Conservation (phyloP, 805 yeast genomes). For the Saitoella complicata region DNA sequence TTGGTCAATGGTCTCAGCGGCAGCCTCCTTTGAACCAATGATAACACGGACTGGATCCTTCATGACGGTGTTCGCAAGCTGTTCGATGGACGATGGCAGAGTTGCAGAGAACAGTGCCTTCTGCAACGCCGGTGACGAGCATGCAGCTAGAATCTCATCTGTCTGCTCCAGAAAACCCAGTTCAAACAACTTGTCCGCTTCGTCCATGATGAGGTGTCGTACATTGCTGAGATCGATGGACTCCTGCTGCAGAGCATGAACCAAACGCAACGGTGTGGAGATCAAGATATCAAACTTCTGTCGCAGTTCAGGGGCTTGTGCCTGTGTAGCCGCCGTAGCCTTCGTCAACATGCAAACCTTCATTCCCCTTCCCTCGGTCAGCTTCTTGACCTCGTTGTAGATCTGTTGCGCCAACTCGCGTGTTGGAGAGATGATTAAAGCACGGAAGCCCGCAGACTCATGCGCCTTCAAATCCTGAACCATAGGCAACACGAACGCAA, state of each 20-base stretch:
- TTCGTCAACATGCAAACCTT: slow-evolving; percentile 53
- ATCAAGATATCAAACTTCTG: slow-evolving; percentile 60
- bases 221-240: slow-evolving; percentile 43
- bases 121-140: slow-evolving; percentile 30
- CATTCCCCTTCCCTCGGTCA: slow-evolving; percentile 40
- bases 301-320: slow-evolving; percentile 40
- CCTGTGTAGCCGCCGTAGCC: slow-evolving; percentile 40
- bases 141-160: slow-evolving; percentile 57
- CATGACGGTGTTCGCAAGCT: slow-evolving; percentile 74
- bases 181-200: slow-evolving; percentile 89
- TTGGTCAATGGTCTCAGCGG: slow-evolving; percentile 70
- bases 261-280: slow-evolving; percentile 75
- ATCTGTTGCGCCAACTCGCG: slow-evolving; percentile 86
- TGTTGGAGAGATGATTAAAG: slow-evolving; percentile 80
- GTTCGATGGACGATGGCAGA: slow-evolving; percentile 83
- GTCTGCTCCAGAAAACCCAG: slow-evolving; percentile 77
- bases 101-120: slow-evolving; percentile 91
- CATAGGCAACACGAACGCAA: slow-evolving; percentile 76
- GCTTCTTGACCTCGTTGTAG: slow-evolving; percentile 43
- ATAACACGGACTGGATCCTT: slow-evolving; percentile 68
- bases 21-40: slow-evolving; percentile 89
- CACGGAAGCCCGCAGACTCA: slow-evolving; percentile 38
- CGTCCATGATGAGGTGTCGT: slow-evolving; percentile 75
- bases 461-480: slow-evolving; percentile 36
- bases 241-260: slow-evolving; percentile 54